Evolutionary conservation across 2,329 filamentous ascomycete genomes (phyloP), one percentile per base, ranked within the genome.

Genomic region (Tympanopsis confertula): DNA sequence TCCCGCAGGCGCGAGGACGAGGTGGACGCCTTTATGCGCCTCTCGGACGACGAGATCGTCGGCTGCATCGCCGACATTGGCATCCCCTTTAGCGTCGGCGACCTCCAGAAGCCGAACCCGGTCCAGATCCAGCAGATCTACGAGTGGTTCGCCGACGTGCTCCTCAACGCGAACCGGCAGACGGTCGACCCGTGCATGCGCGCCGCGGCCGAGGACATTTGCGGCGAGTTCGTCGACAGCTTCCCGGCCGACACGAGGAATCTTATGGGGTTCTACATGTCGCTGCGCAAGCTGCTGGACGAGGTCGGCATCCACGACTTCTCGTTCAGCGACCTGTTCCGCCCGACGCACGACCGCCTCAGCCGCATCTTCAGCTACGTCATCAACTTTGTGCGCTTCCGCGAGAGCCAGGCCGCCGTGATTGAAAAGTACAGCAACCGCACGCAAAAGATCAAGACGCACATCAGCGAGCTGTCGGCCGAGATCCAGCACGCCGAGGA

Each of bases 381-480:
- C 45, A 96, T 98, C 67, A 98, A 98, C 62, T 98, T 98, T 60
- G 88, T 96, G 48, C 80, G 91, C 38, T 98, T 96, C 63, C 83
- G 91, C 49, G 87, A 95, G 63, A 87, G 83, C 44, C 89, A 96
- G 59, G 91, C 87, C 1, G 67, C 69, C 29, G 78, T 91, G 20
- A 94, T 96, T 45, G 88, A 95, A 55, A 78, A 93, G 56, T 84
- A 96, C 61, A 91, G 89, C 65, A 91, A 94, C 66, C 88, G 86
- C 50, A 76, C 84, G 12, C 86, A 95, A 59, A 76, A 74, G 41
- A 88, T 83, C 2, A 95, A 94, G 62, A 68, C 80, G 37, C 78
- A 83, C 43, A 95, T 96, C 51, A 89, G 96, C 60, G 73, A 80
- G 17, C 67, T 96, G 7, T 88, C 89, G 52, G 68, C 71, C 12